Evolutionary conservation across 176 grass and related monocot species (phyloP).

Genomic region (Zea mays): Zm-B73-REFERENCE-NAM-5.0 NC_050096.1:34647501-34648000

Average conservation of each 20-base stretch:
- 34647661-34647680: conserved; percentile 61
- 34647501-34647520: conserved; percentile 62
- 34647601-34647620: conserved; percentile 87
- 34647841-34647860: conserved; percentile 68
- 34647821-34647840: conserved; percentile 65
- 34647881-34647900: conserved; percentile 98
- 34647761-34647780: conserved; percentile 37
- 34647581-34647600: conserved; percentile 97
- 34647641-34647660: conserved; percentile 51
- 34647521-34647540: conserved; percentile 36
- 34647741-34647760: conserved; percentile 64
- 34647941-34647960: conserved; percentile 99
- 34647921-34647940: conserved; percentile 71
- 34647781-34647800: conserved; percentile 65
- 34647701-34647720: conserved; percentile 57
- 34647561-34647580: conserved; percentile 73
- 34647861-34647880: conserved; percentile 82
- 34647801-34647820: conserved; percentile 54
- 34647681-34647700: conserved; percentile 65
- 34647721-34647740: conserved; percentile 74
- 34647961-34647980: conserved; percentile 79
- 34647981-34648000: conserved; percentile 86
- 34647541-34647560: conserved; percentile 50
- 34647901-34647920: conserved; percentile 91
- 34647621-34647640: conserved; percentile 55